Percentiles rank a stretch among this genome's conserved stretches.
phyloP scores from a whole-genome alignment of 2,329 filamentous ascomycete species.

The Beauveria sp. region DNA sequence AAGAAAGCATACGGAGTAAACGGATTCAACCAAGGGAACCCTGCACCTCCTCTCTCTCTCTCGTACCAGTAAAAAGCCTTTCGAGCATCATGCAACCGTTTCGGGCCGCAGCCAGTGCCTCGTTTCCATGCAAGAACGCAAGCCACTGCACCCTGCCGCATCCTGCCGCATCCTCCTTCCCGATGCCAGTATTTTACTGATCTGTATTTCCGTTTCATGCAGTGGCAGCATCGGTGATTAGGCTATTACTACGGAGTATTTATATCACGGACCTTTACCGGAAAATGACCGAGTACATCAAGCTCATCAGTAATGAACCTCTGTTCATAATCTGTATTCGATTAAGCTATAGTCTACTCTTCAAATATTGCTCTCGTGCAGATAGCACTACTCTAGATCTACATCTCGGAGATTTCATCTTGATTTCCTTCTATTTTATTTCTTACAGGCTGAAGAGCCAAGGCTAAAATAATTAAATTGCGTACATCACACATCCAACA shows the following conservation, averaged over 20 bases:
- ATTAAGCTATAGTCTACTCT: neutral
- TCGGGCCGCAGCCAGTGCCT: neutral
- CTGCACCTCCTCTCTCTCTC: too few relatives aligned
- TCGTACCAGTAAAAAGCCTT: too few relatives aligned
- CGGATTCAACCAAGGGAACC: too few relatives aligned
- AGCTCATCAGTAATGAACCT: too few relatives aligned
- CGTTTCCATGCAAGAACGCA: neutral
- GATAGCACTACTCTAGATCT: neutral
- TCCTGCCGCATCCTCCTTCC: neutral
- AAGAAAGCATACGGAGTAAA: too few relatives aligned
- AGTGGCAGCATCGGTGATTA: neutral
- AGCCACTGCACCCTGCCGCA: neutral
- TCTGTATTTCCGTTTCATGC: neutral
- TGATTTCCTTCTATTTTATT: neutral
- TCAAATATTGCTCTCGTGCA: too few relatives aligned
- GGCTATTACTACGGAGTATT: too few relatives aligned
- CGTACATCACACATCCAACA: slow-evolving; percentile 10
- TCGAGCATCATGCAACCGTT: neutral
- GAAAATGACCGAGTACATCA: too few relatives aligned
- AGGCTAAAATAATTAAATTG: slow-evolving; percentile 1
- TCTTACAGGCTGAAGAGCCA: neutral
- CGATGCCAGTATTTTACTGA: neutral
- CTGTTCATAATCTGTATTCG: neutral
- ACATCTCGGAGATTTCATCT: neutral
- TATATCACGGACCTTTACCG: too few relatives aligned